These are phyloP conservation scores for Diaporthe velutina DNA, from an alignment of 2,329 filamentous ascomycete species.

Conservation along the genomic window DNA sequence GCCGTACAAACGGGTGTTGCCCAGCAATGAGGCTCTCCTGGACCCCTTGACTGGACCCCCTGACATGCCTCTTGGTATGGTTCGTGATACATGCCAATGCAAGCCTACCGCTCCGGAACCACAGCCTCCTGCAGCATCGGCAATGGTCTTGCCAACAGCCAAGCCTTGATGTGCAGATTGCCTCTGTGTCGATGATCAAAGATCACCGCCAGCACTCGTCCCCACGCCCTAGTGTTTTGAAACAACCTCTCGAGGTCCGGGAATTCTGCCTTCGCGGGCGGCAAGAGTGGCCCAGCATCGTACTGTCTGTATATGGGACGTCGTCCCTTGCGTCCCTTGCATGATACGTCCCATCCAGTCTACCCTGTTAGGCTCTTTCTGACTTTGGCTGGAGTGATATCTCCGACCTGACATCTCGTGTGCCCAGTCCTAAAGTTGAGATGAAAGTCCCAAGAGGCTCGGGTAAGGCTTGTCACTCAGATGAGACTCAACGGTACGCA, in stretches of 20 bases:
- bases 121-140: slow-evolving; percentile 6
- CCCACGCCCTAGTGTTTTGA: slow-evolving; percentile 21
- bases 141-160: slow-evolving; percentile 9
- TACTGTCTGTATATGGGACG: background rate
- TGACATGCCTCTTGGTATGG: slow-evolving; percentile 19
- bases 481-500: slow-evolving; percentile 26
- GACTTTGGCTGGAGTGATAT: slow-evolving; percentile 7
- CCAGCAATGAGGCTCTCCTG: slow-evolving; percentile 18
- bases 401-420: slow-evolving; percentile 15
- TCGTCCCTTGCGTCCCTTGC: background rate
- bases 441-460: slow-evolving; percentile 18
- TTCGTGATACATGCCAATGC: slow-evolving; percentile 24
- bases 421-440: slow-evolving; percentile 5
- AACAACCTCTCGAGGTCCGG: slow-evolving; percentile 2
- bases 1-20: background rate
- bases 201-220: slow-evolving; percentile 12
- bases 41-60: background rate
- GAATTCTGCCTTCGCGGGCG: background rate
- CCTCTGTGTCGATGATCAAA: slow-evolving; percentile 10
- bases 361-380: background rate
- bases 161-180: slow-evolving; percentile 30
- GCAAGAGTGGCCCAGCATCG: background rate
- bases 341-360: slow-evolving; percentile 4
- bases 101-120: slow-evolving; percentile 6
- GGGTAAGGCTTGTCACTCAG: slow-evolving; percentile 26